Percentiles rank a stretch among this genome's conserved stretches.
These are phyloP conservation scores for Periglandula ipomoeae DNA, from an alignment of 2,329 filamentous ascomycete species.

Conservation along the genomic window DNA sequence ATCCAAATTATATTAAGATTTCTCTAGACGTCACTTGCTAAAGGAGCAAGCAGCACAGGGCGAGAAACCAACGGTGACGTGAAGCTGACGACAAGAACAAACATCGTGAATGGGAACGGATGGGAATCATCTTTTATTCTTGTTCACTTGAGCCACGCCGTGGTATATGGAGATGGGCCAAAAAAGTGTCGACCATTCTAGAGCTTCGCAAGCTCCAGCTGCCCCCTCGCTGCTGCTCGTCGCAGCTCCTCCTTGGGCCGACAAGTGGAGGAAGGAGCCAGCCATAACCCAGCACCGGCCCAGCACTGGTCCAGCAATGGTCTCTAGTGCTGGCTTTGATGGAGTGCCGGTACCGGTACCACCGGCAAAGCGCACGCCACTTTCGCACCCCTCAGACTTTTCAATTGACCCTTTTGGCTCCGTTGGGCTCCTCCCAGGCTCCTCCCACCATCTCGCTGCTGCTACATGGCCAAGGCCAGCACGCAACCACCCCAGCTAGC, in stretches of 20 bases:
- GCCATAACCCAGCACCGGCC: not conserved
- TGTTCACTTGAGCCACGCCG: conserved; percentile 11
- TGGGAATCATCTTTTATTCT: conserved; percentile 9
- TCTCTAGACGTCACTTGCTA: no score
- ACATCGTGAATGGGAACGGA: conserved; percentile 4
- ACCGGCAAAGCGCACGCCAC: conserved; percentile 4
- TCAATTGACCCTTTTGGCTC: not conserved
- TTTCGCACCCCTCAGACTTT: not conserved
- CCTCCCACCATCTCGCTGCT: conserved; percentile 6
- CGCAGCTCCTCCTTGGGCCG: not conserved
- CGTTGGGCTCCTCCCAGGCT: not conserved
- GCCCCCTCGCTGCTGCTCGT: not conserved
- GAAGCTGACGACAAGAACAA: not conserved
- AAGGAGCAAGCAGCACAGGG: not conserved
- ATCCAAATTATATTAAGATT: not conserved
- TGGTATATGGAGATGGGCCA: conserved; percentile 9
- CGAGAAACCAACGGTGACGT: not conserved
- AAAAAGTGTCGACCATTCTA: conserved; percentile 6
- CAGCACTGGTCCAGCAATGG: no score
- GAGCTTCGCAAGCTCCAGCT: conserved; percentile 5
- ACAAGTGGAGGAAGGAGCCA: conserved; percentile 7
- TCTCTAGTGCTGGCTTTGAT: no score
- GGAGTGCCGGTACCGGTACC: conserved; percentile 4
- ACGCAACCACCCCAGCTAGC: not conserved
- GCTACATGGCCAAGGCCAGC: not conserved